Evolutionary conservation across 1,139 yeast species (phyloP).

Genomic region (Sugiyamaella grinbergsii): DNA sequence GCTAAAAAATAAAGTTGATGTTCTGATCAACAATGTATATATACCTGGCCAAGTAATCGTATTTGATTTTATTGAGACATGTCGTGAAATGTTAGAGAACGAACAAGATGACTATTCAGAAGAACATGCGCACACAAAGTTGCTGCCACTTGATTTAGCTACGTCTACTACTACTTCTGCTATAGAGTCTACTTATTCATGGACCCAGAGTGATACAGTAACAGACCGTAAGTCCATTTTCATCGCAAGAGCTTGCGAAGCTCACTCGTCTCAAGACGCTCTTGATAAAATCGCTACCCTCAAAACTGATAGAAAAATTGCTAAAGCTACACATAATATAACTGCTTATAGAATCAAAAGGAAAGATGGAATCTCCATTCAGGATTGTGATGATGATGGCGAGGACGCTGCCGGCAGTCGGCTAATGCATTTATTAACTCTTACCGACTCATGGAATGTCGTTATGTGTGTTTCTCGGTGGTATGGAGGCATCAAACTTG

Average conservation of each 20-base stretch:
- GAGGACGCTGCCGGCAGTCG: conserved; percentile 96
- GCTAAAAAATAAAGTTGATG: conserved; percentile 48
- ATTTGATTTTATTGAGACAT: conserved; percentile 72
- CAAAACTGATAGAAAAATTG: conserved; percentile 63
- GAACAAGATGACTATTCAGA: conserved; percentile 4
- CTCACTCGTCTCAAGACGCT: conserved; percentile 67
- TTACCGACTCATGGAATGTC: conserved; percentile 75
- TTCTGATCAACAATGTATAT: conserved; percentile 50
- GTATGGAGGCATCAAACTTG: conserved; percentile 91
- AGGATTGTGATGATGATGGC: conserved; percentile 96
- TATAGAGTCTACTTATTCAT: conserved; percentile 62
- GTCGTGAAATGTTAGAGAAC: conserved; percentile 47
- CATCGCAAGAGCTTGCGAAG: conserved; percentile 70
- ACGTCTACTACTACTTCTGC: conserved; percentile 41
- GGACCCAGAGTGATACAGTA: conserved; percentile 78
- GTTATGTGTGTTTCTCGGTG: conserved; percentile 88
- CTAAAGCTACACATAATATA: conserved; percentile 77
- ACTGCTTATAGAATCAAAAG: conserved; percentile 78
- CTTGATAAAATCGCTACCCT: conserved; percentile 53
- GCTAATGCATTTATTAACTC: conserved; percentile 64
- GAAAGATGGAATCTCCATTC: conserved; percentile 54
- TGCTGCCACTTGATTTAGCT: neutral
- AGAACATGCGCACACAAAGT: neutral
- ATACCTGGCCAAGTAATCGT: conserved; percentile 69
- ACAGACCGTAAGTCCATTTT: conserved; percentile 85